Evolutionary conservation across 768 basidiomycete genomes (phyloP), one percentile per base, ranked within the genome.

Genomic region (Cystofilobasidium ferigula): DNA sequence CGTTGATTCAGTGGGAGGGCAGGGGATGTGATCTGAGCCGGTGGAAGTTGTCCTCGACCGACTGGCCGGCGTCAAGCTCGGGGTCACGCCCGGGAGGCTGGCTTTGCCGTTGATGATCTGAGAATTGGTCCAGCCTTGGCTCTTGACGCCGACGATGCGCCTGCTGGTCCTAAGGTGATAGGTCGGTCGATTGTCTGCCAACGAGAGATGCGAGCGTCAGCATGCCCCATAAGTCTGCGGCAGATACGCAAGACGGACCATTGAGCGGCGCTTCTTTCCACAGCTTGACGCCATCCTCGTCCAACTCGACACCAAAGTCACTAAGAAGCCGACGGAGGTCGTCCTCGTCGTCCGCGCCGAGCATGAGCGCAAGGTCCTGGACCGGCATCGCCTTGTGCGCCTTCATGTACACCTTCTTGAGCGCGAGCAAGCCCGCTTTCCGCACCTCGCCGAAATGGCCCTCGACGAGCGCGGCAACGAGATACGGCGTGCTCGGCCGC

Each of bases 381-480:
- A 75, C 53, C 48, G 76, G 70, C 36, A 76, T 70, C 57, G 72
- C 70, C 51, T 69, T 59, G 68, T 76, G 70, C 45, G 74, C 72
- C 18, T 71, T 64, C 14, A 76, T 57, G 48, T 72, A 73, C 6
- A 86, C 82, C 6, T 88, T 85, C 68, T 88, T 84, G 5, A 88
- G 83, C 51, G 86, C 87, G 71, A 83, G 81, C 26, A 79, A 40
- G 0, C 74, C 77, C 35, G 74, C 74, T 45, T 70, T 70, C 26
- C 80, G 66, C 3, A 81, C 71, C 30, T 78, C 78, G 62, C 87
- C 86, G 73, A 98, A 92, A 56, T 89, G 79, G n/a, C 85, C 78
- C 74, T 94, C 89, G 51, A 92, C 78, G 56, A 97, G 82, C 73
- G 91, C 95, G 0, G 88, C 89, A 30, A 95, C 83, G 30, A 98